phyloP scores from a whole-genome alignment of 2,329 filamentous ascomycete genomes.

The Triangularia verruculosa region DNA sequence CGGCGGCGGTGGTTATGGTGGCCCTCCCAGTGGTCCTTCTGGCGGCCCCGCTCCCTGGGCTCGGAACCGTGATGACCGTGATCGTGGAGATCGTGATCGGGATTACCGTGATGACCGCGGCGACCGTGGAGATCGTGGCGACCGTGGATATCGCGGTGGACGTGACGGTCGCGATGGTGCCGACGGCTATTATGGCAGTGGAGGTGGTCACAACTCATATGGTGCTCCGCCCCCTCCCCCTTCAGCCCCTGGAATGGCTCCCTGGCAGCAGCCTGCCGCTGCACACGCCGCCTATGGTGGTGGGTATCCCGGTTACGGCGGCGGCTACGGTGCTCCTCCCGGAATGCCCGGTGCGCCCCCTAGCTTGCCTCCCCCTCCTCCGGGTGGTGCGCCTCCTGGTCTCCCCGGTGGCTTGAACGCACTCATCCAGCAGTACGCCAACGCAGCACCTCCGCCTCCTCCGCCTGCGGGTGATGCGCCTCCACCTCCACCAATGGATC shows the following conservation, averaged over 20 bases:
- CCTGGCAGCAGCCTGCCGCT: slow-evolving; percentile 59
- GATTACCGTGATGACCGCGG: slow-evolving; percentile 38
- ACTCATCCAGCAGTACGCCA: slow-evolving; percentile 61
- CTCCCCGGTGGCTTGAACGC: slow-evolving; percentile 58
- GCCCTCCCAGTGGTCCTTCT: slow-evolving; percentile 41
- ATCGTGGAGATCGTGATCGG: slow-evolving; percentile 42
- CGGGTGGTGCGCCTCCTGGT: slow-evolving; percentile 46
- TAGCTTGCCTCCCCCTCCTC: slow-evolving; percentile 30
- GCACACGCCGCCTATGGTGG: slow-evolving; percentile 50
- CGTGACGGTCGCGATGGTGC: slow-evolving; percentile 21
- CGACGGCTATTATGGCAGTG: slow-evolving; percentile 16
- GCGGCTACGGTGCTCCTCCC: slow-evolving; percentile 52
- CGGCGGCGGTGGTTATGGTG: slow-evolving; percentile 33
- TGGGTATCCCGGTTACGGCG: slow-evolving; percentile 54
- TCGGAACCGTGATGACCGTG: slow-evolving; percentile 47
- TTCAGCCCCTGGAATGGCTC: slow-evolving; percentile 37
- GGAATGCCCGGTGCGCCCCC: slow-evolving; percentile 45
- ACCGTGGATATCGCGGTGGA: slow-evolving; percentile 46
- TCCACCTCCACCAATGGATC: slow-evolving; percentile 37
- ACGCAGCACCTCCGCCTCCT: slow-evolving; percentile 32
- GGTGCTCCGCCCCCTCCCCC: slow-evolving; percentile 30
- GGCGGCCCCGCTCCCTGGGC: slow-evolving; percentile 59
- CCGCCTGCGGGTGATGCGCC: slow-evolving; percentile 36
- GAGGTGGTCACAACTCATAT: slow-evolving; percentile 12
- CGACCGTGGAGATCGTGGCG: slow-evolving; percentile 39